Base-by-base conservation (phyloP, 805 yeast genomes). In the Lipomyces chichibuensis region DNA sequence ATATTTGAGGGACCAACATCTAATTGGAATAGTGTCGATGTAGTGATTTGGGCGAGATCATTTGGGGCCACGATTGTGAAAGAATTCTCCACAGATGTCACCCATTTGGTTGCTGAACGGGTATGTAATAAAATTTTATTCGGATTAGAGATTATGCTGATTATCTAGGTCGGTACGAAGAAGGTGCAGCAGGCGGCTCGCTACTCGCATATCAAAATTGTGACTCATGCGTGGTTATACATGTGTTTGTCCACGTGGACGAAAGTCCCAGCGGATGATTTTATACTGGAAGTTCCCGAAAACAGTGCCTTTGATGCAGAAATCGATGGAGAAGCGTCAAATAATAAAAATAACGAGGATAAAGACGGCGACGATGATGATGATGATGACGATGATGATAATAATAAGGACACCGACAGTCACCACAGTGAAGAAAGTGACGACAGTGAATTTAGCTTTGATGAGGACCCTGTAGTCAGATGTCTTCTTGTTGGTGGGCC, bases 191-290 rank as follows among this genome's bases (percentile, higher is more conserved):
- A 89, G 39, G 98, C 97, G 0, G 85, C 84, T 74, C 80, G 88
- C 0, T 80, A 86, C 63, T 87, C 88, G 0, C 76, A 80, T 23
- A 88, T 89, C 46, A 87, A 88, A 72, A 84, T 94, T n/a, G 97
- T 94, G 23, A 88, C 88, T 74, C 93, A 96, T 2, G 95, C 91
- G 74, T 94, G 99, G 99, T 78, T 94, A 2, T 93, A 93, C 79
- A 87, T 89, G 49, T 90, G 97, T 77, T 81, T 94, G 71, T 87
- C 92, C 7, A 79, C 83, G 32, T 94, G 98, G 98, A 81, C 81
- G 64, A 84, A 83, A 57, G 88, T 87, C 0, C 86, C 87, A 20
- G 95, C 89, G 70, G 80, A 76, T 2, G 85, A 84, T 2, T 93
- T 73, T 14, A 60, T 60, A 68, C 68, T 59, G 9, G 68, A 70